Percentiles rank a stretch among this genome's conserved stretches.
Evolutionary conservation across 2,329 filamentous ascomycete species (phyloP).

Genomic region (Eurotiales sp.): DNA sequence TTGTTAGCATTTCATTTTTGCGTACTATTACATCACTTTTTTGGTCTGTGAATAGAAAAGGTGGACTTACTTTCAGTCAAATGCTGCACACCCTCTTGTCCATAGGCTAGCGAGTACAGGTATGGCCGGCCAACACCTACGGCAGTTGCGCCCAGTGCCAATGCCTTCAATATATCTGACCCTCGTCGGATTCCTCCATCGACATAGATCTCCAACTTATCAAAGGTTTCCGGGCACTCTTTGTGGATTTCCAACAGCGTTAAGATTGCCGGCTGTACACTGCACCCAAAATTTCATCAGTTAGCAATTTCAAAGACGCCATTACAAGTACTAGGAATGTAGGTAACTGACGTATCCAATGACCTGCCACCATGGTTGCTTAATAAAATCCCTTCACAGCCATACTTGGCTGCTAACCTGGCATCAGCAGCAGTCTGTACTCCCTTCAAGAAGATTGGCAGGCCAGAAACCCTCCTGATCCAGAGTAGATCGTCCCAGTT

Average conservation of each 20-base stretch:
- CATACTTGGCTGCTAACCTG: slow-evolving; percentile 17
- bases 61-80: slow-evolving; percentile 5
- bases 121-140: slow-evolving; percentile 11
- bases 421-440: slow-evolving; percentile 6
- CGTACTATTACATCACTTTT: too few relatives aligned
- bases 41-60: neutral
- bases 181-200: slow-evolving; percentile 11
- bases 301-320: too few relatives aligned
- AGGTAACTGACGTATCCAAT: slow-evolving; percentile 31
- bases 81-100: slow-evolving; percentile 12
- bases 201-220: slow-evolving; percentile 9
- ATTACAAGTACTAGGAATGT: too few relatives aligned
- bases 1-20: neutral
- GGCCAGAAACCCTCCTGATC: slow-evolving; percentile 3
- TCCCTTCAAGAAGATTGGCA: slow-evolving; percentile 11
- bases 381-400: slow-evolving; percentile 24
- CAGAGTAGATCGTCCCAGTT: slow-evolving; percentile 7
- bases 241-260: slow-evolving; percentile 43
- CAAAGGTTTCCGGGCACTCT: slow-evolving; percentile 30
- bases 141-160: slow-evolving; percentile 6
- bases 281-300: neutral
- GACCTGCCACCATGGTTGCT: slow-evolving; percentile 47
- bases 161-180: slow-evolving; percentile 9
- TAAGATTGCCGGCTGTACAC: slow-evolving; percentile 33
- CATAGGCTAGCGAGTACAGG: slow-evolving; percentile 12